phyloP scores from a whole-genome alignment of 768 basidiomycete species.

The Amanita jacksonii region DNA sequence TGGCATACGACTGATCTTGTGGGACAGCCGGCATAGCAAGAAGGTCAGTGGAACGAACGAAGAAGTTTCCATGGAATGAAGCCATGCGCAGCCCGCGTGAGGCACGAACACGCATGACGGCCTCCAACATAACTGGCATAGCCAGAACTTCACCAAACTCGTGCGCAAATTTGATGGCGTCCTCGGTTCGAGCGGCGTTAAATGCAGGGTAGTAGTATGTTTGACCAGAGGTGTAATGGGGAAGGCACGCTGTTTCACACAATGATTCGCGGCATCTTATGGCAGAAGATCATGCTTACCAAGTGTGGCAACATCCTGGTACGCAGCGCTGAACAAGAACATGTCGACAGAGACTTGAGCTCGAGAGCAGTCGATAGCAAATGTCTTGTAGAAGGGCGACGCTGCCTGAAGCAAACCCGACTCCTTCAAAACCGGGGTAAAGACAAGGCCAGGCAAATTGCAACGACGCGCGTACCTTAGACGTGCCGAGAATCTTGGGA shows the following conservation, averaged over 20 bases:
- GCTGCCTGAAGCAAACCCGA: conserved; percentile 89
- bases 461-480: conserved; percentile 48
- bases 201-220: conserved; percentile 99
- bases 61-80: conserved; percentile 98
- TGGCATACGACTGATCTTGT: conserved; percentile 90
- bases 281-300: conserved; percentile 34
- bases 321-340: conserved; percentile 93
- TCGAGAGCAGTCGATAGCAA: conserved; percentile 96
- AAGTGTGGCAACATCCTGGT: conserved; percentile 92
- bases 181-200: conserved; percentile 89
- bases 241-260: conserved; percentile 62
- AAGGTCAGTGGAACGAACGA: conserved; percentile 93
- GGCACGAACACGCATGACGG: conserved; percentile 97
- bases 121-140: conserved; percentile 92
- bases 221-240: conserved; percentile 96
- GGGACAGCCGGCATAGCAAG: conserved; percentile 96
- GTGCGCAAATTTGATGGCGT: conserved; percentile 96
- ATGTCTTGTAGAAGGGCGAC: conserved; percentile 94
- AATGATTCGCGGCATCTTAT: neutral
- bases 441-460: neutral
- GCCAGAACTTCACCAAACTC: conserved; percentile 92
- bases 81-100: conserved; percentile 93
- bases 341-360: conserved; percentile 97
- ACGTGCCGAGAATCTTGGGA: conserved; percentile 88
- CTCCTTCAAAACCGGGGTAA: conserved; percentile 42